Evolutionary conservation across 208 protist genomes (phyloP).

Genomic region (Phytomonas sp.): DNA sequence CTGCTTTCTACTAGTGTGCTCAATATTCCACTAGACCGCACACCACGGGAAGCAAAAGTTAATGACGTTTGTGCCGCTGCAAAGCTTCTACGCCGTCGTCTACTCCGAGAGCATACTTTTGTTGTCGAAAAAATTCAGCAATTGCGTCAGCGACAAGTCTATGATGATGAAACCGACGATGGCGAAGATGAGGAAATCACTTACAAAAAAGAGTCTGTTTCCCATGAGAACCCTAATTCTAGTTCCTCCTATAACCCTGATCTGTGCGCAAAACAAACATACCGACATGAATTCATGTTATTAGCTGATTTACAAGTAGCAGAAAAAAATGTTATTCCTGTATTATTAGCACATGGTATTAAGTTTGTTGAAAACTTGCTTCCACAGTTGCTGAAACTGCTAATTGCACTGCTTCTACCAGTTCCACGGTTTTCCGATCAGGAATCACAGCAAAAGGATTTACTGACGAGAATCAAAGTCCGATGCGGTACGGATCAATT

Average conservation of each 20-base stretch:
- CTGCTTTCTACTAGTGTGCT: conserved; percentile 47
- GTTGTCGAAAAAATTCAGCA: conserved; percentile 48
- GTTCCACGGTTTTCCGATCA: conserved; percentile 48
- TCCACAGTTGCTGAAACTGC: conserved; percentile 73
- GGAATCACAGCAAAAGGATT: conserved; percentile 51
- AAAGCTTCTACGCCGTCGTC: conserved; percentile 63
- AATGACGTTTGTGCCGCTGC: conserved; percentile 50
- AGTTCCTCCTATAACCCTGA: neutral
- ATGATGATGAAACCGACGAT: conserved; percentile 38
- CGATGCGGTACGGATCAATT: conserved; percentile 78
- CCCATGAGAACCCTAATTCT: neutral
- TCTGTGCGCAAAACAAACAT: neutral
- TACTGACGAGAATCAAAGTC: conserved; percentile 42
- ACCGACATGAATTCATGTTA: conserved; percentile 64
- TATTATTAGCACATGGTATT: conserved; percentile 77
- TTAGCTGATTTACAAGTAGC: conserved; percentile 71
- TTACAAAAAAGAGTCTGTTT: conserved; percentile 15
- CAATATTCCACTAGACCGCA: conserved; percentile 40
- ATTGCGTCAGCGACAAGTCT: conserved; percentile 46
- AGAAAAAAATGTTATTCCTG: conserved; percentile 70
- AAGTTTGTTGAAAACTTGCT: conserved; percentile 52
- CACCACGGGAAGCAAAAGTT: conserved; percentile 29
- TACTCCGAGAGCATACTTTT: conserved; percentile 64
- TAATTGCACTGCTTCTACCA: conserved; percentile 61
- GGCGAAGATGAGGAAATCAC: conserved; percentile 24